Conservation (phyloP, 2,329 filamentous ascomycete genomes). For the Fonsecaea erecta region DNA sequence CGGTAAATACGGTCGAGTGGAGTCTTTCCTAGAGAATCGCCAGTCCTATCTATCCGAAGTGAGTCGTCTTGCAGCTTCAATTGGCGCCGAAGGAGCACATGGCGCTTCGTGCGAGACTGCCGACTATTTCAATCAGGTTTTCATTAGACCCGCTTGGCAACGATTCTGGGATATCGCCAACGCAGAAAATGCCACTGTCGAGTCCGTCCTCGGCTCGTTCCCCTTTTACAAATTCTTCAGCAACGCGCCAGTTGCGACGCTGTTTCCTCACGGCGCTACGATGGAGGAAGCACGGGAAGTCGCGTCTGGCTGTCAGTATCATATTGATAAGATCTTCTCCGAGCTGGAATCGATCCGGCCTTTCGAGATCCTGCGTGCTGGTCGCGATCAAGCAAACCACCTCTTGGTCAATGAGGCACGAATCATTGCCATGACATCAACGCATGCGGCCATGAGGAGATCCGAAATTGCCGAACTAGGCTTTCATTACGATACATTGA, state of each 20-base stretch:
- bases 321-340: conserved; percentile 87
- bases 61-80: conserved; percentile 79
- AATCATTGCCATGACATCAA: conserved; percentile 98
- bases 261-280: conserved; percentile 72
- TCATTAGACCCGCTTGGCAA: conserved; percentile 84
- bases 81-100: conserved; percentile 89
- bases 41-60: conserved; percentile 80
- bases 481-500: conserved; percentile 95
- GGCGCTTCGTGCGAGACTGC: conserved; percentile 95
- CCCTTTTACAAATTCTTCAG: conserved; percentile 89
- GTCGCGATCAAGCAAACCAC: conserved; percentile 94
- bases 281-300: conserved; percentile 74
- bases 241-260: conserved; percentile 75
- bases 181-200: conserved; percentile 59
- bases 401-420: conserved; percentile 93
- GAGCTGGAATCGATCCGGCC: conserved; percentile 92
- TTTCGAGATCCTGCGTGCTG: conserved; percentile 88
- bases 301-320: conserved; percentile 81
- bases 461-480: conserved; percentile 89
- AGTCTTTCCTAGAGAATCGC: conserved; percentile 91
- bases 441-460: conserved; percentile 91
- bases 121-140: conserved; percentile 93
- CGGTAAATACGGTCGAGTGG: conserved; percentile 91
- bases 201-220: conserved; percentile 73
- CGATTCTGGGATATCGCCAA: conserved; percentile 74